phyloP scores from a whole-genome alignment of 2,329 filamentous ascomycete species.

The Xylogone sp. region DNA sequence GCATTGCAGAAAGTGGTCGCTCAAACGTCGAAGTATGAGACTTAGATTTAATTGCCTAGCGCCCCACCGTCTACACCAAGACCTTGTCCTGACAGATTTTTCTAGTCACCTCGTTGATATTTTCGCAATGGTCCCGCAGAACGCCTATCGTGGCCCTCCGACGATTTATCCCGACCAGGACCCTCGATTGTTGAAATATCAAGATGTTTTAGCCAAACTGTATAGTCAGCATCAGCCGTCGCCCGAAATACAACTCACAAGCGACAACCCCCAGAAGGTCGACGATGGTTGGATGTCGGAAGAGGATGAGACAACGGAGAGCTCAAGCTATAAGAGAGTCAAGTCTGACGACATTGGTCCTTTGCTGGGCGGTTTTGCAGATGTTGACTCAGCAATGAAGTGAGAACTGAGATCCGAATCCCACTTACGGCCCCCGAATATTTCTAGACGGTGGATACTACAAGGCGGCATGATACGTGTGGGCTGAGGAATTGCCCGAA shows the following conservation, averaged over 20 bases:
- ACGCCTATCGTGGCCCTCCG: constrained; percentile 31
- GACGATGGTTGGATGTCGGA: constrained; percentile 42
- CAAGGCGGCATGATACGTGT: neutral
- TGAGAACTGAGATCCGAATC: constrained; percentile 17
- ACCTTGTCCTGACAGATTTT: neutral
- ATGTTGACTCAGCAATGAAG: constrained; percentile 26
- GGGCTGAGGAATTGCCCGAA: neutral
- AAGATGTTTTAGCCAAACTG: constrained; percentile 58
- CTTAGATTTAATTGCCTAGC: neutral
- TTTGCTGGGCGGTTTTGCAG: constrained; percentile 29
- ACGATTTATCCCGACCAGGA: constrained; percentile 49
- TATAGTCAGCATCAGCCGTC: constrained; percentile 43
- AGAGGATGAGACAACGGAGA: constrained; percentile 26
- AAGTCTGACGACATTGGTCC: constrained; percentile 30
- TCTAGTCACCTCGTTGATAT: constrained; percentile 64
- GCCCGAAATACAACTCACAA: constrained; percentile 22
- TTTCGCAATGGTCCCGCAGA: constrained; percentile 59
- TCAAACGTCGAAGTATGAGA: constrained; percentile 57
- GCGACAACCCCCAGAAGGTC: constrained; percentile 17
- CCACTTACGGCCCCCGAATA: neutral
- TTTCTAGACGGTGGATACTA: neutral
- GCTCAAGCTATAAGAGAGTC: constrained; percentile 21
- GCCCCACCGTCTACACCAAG: neutral
- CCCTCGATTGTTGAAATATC: constrained; percentile 53
- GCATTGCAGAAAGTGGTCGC: constrained; percentile 61